Percentiles rank a stretch among this genome's conserved stretches.
These are phyloP conservation scores for Simmondsia chinensis DNA, from an alignment of 148 eudicot genomes.

Conservation along the genomic window DNA sequence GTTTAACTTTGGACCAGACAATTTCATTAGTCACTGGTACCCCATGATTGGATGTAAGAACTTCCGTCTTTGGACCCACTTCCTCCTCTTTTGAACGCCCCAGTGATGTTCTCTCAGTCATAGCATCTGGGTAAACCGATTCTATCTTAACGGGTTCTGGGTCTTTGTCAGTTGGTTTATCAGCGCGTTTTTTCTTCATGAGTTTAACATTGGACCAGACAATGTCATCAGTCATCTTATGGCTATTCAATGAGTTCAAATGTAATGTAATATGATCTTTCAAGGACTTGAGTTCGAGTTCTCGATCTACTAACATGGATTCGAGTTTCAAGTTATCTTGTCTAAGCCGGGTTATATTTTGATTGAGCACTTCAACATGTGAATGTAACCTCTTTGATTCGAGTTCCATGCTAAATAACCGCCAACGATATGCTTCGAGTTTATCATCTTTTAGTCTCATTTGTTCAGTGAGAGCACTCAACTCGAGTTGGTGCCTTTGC, in stretches of 20 bases:
- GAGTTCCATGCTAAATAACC: conserved; percentile 48
- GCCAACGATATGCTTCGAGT: conserved; percentile 67
- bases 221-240: conserved; percentile 26
- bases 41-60: no score
- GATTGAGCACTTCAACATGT: conserved; percentile 52
- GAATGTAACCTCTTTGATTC: conserved; percentile 55
- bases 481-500: conserved; percentile 57
- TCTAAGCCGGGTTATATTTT: conserved; percentile 45
- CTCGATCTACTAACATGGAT: conserved; percentile 41
- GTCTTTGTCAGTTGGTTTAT: conserved; percentile 29
- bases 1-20: conserved; percentile 54
- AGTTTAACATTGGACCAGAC: conserved; percentile 59
- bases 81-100: conserved; percentile 15
- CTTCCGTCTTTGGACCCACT: no score
- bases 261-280: conserved; percentile 37
- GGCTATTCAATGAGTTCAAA: conserved; percentile 18
- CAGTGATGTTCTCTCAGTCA: no score
- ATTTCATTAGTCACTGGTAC: conserved; percentile 27
- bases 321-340: conserved; percentile 49
- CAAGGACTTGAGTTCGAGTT: conserved; percentile 47
- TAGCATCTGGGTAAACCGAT: conserved; percentile 13
- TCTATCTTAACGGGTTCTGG: conserved; percentile 20
- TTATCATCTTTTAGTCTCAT: conserved; percentile 67
- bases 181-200: conserved; percentile 36
- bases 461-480: conserved; percentile 69